Evolutionary conservation across 805 yeast genomes (phyloP), one percentile per base, ranked within the genome.

Genomic region (Diddensiella santjacobensis): DNA sequence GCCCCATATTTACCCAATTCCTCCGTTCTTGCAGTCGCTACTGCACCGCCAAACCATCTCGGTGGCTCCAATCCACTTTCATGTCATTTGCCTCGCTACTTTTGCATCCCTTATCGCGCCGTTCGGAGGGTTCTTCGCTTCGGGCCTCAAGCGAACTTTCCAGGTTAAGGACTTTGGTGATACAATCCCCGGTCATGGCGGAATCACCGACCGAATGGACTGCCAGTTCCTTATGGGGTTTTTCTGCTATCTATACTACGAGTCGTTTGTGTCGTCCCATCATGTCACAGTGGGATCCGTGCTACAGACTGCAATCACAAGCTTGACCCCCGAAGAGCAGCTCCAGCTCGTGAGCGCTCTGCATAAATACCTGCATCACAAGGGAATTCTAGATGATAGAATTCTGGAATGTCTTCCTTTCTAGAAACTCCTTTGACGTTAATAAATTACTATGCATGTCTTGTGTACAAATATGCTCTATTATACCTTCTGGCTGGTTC

Each of bases 151-250:
- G 72, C 81, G 99, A 69, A 88, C 98, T 11, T 90, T 93, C 71
- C 87, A 91, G 62, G 89, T 90, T 47, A 93, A 93, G 70, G 99
- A 93, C 69, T 93, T 93, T 62, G 99, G 98, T 57, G 95, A 91
- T 63, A 91, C 98, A 6, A 93, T 93, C 58, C 99, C 99, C 13
- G 99, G 99, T 26, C 99, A 93, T 64, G 99, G 99, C 54, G 99
- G 99, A 58, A 83, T 93, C 57, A 90, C 97, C 22, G 99, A 93
- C 66, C 79, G 99, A 70, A 83, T 93, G 73, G 99, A 93, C 70
- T 93, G 99, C 70, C 98, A 93, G 70, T 93, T 91, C 64, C 73
- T 93, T 58, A 93, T 93, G 98, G 99, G 99, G 10, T 87, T 95
- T 35, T 93, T 93, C 64, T 78, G 93, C 29, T 90, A 89, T 63